These are phyloP conservation scores for Lagenidium sp. DNA, from an alignment of 352 stramenopile species.

Conservation along the genomic window DNA sequence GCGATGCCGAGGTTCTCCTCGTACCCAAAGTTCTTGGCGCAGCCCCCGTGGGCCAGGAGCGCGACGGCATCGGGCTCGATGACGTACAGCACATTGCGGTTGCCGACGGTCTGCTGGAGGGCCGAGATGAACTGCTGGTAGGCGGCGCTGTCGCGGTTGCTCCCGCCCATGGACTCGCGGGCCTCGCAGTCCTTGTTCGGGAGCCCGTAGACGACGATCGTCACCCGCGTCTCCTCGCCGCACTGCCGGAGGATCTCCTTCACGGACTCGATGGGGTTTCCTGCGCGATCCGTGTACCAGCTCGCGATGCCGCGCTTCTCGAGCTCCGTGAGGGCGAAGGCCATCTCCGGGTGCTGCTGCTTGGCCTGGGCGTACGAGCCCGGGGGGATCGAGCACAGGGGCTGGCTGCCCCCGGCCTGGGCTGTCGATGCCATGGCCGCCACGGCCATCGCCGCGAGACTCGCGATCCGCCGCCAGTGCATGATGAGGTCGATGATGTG, in stretches of 20 bases:
- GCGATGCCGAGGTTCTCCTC: slow-evolving; percentile 36
- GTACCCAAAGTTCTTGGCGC: slow-evolving; percentile 26
- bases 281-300: slow-evolving; percentile 46
- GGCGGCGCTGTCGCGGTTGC: slow-evolving; percentile 23
- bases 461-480: background rate
- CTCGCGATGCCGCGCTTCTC: slow-evolving; percentile 46
- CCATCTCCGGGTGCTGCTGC: slow-evolving; percentile 27
- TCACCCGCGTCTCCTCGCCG: slow-evolving; percentile 29
- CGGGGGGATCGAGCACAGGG: slow-evolving; percentile 39
- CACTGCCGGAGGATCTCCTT: slow-evolving; percentile 26
- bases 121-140: slow-evolving; percentile 40
- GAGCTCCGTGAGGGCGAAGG: slow-evolving; percentile 42
- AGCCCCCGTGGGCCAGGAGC: slow-evolving; percentile 36
- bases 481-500: too few species aligned
- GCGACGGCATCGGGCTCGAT: slow-evolving; percentile 55
- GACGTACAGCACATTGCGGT: slow-evolving; percentile 59
- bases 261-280: slow-evolving; percentile 27
- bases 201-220: slow-evolving; percentile 58
- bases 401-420: slow-evolving; percentile 19
- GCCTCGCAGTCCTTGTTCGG: slow-evolving; percentile 70
- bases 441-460: slow-evolving; percentile 8
- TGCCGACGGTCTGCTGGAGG: slow-evolving; percentile 25
- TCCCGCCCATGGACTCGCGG: slow-evolving; percentile 27
- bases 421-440: slow-evolving; percentile 19
- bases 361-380: slow-evolving; percentile 44